Conservation (phyloP, 345 rosid species). For the Lepidium aucheri region DNA sequence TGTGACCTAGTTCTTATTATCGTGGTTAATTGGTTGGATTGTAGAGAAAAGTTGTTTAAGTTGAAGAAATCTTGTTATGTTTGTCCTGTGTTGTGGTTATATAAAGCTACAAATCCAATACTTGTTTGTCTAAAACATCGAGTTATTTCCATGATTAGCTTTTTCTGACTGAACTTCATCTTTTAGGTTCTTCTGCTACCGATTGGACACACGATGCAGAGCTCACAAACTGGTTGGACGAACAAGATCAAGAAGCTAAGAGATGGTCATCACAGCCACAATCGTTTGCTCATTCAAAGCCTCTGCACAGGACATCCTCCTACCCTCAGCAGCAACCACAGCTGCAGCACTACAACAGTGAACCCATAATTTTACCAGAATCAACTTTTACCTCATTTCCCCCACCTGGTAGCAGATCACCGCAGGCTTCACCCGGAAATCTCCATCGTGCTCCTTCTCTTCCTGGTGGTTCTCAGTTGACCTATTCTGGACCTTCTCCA, state of each 20-base stretch:
- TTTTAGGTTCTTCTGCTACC: slow-evolving; percentile 81
- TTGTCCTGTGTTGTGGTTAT: background rate
- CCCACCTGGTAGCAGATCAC: slow-evolving; percentile 67
- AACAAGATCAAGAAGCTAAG: slow-evolving; percentile 55
- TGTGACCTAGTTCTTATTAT: background rate
- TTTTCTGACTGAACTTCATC: slow-evolving; percentile 11
- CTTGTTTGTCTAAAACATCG: background rate
- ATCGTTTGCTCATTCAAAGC: slow-evolving; percentile 47
- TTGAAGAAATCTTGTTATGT: background rate
- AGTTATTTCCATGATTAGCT: background rate
- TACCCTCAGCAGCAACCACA: slow-evolving; percentile 75
- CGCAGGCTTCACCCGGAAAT: slow-evolving; percentile 47
- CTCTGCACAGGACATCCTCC: slow-evolving; percentile 80
- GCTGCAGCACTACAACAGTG: slow-evolving; percentile 60
- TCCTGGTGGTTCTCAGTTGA: slow-evolving; percentile 45
- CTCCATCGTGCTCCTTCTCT: slow-evolving; percentile 41
- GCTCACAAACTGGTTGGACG: slow-evolving; percentile 61
- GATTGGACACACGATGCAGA: slow-evolving; percentile 91
- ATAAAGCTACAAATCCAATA: background rate
- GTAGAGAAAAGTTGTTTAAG: background rate
- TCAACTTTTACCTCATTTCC: slow-evolving; percentile 80
- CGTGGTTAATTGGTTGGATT: background rate
- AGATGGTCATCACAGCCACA: slow-evolving; percentile 95
- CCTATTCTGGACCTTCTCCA: slow-evolving; percentile 51
- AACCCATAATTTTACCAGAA: slow-evolving; percentile 56